phyloP scores from a whole-genome alignment of 108 stramenopile genomes.

The Skeletonema marinoi region DNA sequence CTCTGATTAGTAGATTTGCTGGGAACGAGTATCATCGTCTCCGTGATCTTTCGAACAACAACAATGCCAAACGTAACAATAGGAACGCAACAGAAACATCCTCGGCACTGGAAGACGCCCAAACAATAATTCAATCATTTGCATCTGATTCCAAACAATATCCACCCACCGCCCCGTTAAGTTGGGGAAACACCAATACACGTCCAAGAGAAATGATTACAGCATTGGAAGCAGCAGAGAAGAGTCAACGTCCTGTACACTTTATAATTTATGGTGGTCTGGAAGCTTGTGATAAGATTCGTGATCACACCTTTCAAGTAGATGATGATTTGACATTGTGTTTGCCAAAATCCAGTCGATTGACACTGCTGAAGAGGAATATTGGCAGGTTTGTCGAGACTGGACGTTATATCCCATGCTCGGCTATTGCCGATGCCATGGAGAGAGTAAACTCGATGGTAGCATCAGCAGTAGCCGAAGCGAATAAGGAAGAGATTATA shows the following conservation, averaged over 20 bases:
- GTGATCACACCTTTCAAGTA: constrained; percentile 6
- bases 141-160: constrained; percentile 15
- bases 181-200: constrained; percentile 88
- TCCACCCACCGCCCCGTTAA: constrained; percentile 26
- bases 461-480: constrained; percentile 29
- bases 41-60: neutral
- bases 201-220: constrained; percentile 58
- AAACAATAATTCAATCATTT: constrained; percentile 9
- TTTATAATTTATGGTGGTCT: constrained; percentile 64
- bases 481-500: constrained; percentile 26
- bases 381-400: constrained; percentile 56
- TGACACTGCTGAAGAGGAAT: constrained; percentile 58
- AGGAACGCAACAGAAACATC: neutral
- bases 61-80: neutral
- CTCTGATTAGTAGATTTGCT: constrained; percentile 9
- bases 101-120: constrained; percentile 44
- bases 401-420: constrained; percentile 72
- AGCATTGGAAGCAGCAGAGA: constrained; percentile 65
- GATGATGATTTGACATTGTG: neutral
- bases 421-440: constrained; percentile 64
- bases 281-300: constrained; percentile 50
- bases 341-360: constrained; percentile 47
- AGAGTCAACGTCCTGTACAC: constrained; percentile 67
- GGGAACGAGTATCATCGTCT: neutral
- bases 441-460: constrained; percentile 51